These are phyloP conservation scores for Agaricales sp. DNA, from an alignment of 1,284 basidiomycete species.

Conservation along the genomic window DNA sequence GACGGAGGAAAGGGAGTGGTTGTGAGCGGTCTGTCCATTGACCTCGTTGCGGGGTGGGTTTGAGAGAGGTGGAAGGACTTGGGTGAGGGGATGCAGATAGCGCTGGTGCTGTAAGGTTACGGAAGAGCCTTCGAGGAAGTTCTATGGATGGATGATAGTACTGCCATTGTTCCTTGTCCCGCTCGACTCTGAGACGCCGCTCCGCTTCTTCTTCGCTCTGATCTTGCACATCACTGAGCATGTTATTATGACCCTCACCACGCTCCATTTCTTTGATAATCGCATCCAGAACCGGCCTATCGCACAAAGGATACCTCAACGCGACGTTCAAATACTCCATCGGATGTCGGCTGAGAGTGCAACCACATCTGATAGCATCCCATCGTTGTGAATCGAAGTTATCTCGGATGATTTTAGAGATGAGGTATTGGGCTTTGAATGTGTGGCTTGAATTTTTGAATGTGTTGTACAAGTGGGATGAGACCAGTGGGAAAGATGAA, in stretches of 20 bases:
- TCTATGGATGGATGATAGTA: constrained; percentile 17
- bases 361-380: constrained; percentile 5
- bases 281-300: constrained; percentile 38
- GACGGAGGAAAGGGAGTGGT: constrained; percentile 52
- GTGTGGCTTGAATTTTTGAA: constrained; percentile 41
- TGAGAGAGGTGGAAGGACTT: constrained; percentile 13
- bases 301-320: constrained; percentile 60
- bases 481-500: constrained; percentile 44
- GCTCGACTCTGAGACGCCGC: too few species aligned
- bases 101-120: constrained; percentile 29
- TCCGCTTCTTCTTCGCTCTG: neutral
- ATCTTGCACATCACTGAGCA: neutral
- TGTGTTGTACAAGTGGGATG: constrained; percentile 36
- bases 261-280: constrained; percentile 22
- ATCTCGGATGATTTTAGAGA: constrained; percentile 15
- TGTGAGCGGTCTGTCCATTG: constrained; percentile 34
- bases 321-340: constrained; percentile 32
- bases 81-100: neutral
- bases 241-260: neutral
- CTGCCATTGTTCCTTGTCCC: constrained; percentile 16
- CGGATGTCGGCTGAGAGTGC: constrained; percentile 11
- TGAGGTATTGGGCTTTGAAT: constrained; percentile 52
- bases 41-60: constrained; percentile 6
- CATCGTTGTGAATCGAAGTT: constrained; percentile 18
- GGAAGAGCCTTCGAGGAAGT: constrained; percentile 57